Evolutionary conservation across 495 filamentous ascomycete species (phyloP).

Genomic region (Neurospora sp.): DNA sequence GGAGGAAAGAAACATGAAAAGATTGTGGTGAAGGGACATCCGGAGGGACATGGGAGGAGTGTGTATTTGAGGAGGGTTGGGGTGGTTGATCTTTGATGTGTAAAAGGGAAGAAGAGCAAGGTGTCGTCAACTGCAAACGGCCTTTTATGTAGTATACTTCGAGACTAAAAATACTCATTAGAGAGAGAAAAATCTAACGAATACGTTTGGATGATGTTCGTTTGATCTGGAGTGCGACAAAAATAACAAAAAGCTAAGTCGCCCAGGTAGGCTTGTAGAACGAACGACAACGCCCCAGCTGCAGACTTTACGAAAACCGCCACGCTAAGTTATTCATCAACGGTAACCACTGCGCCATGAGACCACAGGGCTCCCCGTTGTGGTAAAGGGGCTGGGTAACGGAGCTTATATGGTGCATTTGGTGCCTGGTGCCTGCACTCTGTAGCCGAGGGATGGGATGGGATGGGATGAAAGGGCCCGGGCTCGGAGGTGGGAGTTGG

Average conservation of each 20-base stretch:
- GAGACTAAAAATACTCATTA: no score
- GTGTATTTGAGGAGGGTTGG: not conserved
- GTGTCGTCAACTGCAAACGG: not conserved
- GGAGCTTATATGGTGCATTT: not conserved
- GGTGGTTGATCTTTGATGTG: not conserved
- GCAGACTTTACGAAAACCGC: not conserved
- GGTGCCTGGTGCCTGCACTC: not conserved
- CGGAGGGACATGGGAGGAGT: constrained; percentile 19
- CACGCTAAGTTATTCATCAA: not conserved
- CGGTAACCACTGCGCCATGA: not conserved
- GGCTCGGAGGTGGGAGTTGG: not conserved
- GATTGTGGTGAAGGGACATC: constrained; percentile 21
- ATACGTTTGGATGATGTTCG: not conserved
- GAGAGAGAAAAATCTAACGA: not conserved
- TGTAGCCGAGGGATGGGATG: not conserved
- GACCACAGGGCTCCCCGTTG: not conserved
- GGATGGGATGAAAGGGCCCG: not conserved
- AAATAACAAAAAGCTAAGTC: not conserved
- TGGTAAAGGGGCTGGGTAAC: not conserved
- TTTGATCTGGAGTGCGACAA: not conserved
- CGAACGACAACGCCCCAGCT: not conserved
- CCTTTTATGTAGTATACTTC: no score
- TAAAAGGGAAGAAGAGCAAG: not conserved
- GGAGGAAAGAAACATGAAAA: no score
- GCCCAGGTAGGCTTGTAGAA: not conserved